Evolutionary conservation across 2,329 filamentous ascomycete species (phyloP).

Genomic region (Plectosphaerella sp.): DNA sequence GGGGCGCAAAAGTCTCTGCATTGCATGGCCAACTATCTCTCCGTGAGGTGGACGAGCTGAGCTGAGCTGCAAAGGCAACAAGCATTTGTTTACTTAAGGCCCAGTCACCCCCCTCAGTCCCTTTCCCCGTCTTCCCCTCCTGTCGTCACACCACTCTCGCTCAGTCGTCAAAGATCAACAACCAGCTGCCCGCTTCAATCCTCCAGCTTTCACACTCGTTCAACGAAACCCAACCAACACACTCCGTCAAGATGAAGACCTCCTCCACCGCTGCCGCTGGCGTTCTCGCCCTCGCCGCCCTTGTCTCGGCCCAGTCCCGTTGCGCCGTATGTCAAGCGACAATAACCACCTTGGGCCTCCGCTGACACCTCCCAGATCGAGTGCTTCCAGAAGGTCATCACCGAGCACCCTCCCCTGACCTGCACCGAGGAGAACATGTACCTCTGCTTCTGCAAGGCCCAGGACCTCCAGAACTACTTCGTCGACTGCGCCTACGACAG

Average conservation of each 20-base stretch:
- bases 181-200: background rate
- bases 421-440: slow-evolving; percentile 25
- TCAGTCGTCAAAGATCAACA: background rate
- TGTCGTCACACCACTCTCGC: background rate
- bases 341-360: background rate
- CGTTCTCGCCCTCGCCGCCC: slow-evolving; percentile 7
- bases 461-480: slow-evolving; percentile 17
- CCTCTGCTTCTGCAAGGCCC: slow-evolving; percentile 22
- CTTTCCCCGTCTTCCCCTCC: background rate
- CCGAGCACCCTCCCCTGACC: slow-evolving; percentile 18
- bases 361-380: slow-evolving; percentile 5
- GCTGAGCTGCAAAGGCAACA: no score
- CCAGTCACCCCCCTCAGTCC: background rate
- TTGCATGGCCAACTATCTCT: no score
- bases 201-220: background rate
- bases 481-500: slow-evolving; percentile 15
- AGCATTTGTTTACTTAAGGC: background rate
- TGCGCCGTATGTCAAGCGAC: slow-evolving; percentile 7
- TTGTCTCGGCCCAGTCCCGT: slow-evolving; percentile 8
- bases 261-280: slow-evolving; percentile 1
- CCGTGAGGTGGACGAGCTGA: no score
- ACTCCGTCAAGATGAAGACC: slow-evolving; percentile 2
- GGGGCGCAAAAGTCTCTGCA: no score
- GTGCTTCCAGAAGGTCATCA: slow-evolving; percentile 21
- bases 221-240: background rate